A percentile compares a stretch with the other conserved stretches of the same genome.
Conservation (phyloP, 805 yeast species). For the Schizosaccharomyces pombe region ASM294v3 CU329670.1:4922001-4922500, state of each 20-base stretch:
- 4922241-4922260: not conserved
- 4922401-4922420: not conserved
- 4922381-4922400: not conserved
- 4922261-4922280: not conserved
- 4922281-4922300: not conserved
- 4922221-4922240: constrained; percentile 18
- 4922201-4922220: constrained; percentile 38
- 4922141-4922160: constrained; percentile 39
- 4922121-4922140: constrained; percentile 44
- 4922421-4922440: not conserved
- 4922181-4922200: constrained; percentile 52
- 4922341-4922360: not conserved
- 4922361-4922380: not conserved
- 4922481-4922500: constrained; percentile 31
- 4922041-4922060: not conserved
- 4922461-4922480: not conserved
- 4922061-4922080: constrained; percentile 22
- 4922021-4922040: not conserved
- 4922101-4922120: constrained; percentile 38
- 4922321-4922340: not conserved
- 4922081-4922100: constrained; percentile 73
- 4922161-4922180: constrained; percentile 46
- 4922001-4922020: constrained; percentile 68
- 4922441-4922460: not conserved
- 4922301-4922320: not conserved